These are phyloP conservation scores for Mortierella sp. DNA, from an alignment of 371 early-diverging fungal genomes.

Conservation along the genomic window DNA sequence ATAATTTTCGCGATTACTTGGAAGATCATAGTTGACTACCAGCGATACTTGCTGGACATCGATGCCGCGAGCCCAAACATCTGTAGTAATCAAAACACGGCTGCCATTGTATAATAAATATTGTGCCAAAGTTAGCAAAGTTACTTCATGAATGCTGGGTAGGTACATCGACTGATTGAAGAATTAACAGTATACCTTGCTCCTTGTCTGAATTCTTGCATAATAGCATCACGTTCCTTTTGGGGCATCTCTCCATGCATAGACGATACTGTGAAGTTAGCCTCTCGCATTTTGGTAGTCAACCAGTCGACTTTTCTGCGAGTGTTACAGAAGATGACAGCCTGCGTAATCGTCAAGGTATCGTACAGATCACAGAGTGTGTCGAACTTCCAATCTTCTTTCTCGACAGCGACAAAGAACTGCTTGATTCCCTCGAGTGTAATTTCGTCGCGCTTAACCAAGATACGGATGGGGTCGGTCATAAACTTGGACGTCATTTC, in stretches of 20 bases:
- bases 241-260: slow-evolving; percentile 99
- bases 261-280: slow-evolving; percentile 96
- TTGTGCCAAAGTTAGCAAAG: neutral
- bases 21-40: slow-evolving; percentile 97
- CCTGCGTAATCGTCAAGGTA: slow-evolving; percentile 97
- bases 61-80: slow-evolving; percentile 97
- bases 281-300: slow-evolving; percentile 93
- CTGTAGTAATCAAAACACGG: slow-evolving; percentile 96
- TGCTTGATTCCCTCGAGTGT: slow-evolving; percentile 99
- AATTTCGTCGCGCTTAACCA: slow-evolving; percentile 99
- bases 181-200: slow-evolving; percentile 60
- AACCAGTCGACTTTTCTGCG: slow-evolving; percentile 99
- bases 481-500: slow-evolving; percentile 98
- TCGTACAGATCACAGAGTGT: slow-evolving; percentile 98
- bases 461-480: slow-evolving; percentile 97
- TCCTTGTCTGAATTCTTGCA: slow-evolving; percentile 93
- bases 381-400: slow-evolving; percentile 96
- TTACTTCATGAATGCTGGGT: neutral
- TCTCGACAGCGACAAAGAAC: slow-evolving; percentile 98
- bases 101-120: slow-evolving; percentile 51
- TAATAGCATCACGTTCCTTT: slow-evolving; percentile 90
- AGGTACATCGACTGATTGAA: neutral
- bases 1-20: slow-evolving; percentile 93
- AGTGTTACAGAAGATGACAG: slow-evolving; percentile 99
- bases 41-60: slow-evolving; percentile 98